Conservation (phyloP, 129 eudicot genomes). For the Flaveria ramosissima region DNA sequence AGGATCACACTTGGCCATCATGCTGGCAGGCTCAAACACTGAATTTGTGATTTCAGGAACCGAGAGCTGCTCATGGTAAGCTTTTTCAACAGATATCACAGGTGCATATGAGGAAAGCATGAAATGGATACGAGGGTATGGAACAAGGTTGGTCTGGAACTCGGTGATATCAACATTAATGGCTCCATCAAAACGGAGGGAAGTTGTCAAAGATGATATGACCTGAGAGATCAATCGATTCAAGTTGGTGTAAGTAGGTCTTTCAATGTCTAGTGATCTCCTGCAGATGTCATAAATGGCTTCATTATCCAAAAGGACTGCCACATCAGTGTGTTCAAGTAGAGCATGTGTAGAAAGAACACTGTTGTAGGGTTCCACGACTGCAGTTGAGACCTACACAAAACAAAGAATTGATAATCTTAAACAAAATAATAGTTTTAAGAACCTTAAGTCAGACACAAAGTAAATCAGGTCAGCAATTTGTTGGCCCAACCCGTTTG, state of each 20-base stretch:
- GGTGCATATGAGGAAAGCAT: constrained; percentile 96
- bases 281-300: constrained; percentile 90
- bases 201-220: constrained; percentile 87
- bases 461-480: not conserved
- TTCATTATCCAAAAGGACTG: constrained; percentile 82
- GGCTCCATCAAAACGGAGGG: constrained; percentile 92
- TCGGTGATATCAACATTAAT: constrained; percentile 87
- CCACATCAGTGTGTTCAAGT: constrained; percentile 89
- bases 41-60: constrained; percentile 91
- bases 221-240: constrained; percentile 83
- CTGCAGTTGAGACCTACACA: constrained; percentile 42
- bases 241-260: constrained; percentile 84
- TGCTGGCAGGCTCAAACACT: constrained; percentile 88
- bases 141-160: constrained; percentile 89
- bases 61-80: constrained; percentile 89
- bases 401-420: not conserved
- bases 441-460: not conserved
- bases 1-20: constrained; percentile 96
- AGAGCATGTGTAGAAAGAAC: constrained; percentile 91
- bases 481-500: not conserved
- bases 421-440: not conserved
- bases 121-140: constrained; percentile 93
- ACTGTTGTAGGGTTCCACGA: constrained; percentile 89
- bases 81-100: constrained; percentile 83
- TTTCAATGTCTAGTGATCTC: constrained; percentile 76